Evolutionary conservation across 2,329 filamentous ascomycete species (phyloP).

Genomic region (Thielaviopsis musarum): DNA sequence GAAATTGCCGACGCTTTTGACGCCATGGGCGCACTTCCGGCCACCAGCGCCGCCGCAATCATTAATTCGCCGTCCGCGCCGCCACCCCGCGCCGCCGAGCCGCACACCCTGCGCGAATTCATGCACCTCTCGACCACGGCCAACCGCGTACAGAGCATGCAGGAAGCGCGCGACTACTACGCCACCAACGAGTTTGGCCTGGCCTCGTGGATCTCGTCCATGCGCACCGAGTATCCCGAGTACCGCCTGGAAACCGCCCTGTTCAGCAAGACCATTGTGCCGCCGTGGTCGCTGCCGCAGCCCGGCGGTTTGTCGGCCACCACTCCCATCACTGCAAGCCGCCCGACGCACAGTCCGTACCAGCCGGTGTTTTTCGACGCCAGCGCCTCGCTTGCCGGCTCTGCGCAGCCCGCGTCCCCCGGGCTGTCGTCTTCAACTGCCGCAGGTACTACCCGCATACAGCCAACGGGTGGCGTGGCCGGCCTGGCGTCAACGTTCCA

Average conservation of each 20-base stretch:
- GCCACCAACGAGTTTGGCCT: neutral
- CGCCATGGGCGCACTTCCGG: neutral
- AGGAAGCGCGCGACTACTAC: constrained; percentile 7
- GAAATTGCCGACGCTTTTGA: constrained; percentile 2
- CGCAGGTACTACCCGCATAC: neutral
- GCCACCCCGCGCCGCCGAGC: constrained; percentile 1
- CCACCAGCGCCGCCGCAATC: constrained; percentile 7
- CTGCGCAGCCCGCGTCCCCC: constrained; percentile 18
- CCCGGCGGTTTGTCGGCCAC: no score
- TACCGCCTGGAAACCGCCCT: constrained; percentile 24
- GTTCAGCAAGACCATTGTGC: constrained; percentile 15
- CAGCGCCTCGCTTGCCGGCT: constrained; percentile 21
- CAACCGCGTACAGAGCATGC: constrained; percentile 6
- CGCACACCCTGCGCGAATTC: constrained; percentile 5
- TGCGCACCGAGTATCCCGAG: constrained; percentile 26
- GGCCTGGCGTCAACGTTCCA: constrained; percentile 23
- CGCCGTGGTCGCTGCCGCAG: constrained; percentile 13
- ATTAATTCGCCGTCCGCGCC: neutral
- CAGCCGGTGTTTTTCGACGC: constrained; percentile 40
- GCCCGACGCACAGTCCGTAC: constrained; percentile 28
- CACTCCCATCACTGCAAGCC: constrained; percentile 14
- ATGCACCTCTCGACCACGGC: neutral
- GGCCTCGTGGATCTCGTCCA: constrained; percentile 5
- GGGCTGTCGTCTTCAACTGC: constrained; percentile 15
- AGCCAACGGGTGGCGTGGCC: constrained; percentile 17